Percentiles rank a stretch among this genome's conserved stretches.
These are phyloP conservation scores for Aspergillus saccharolyticus DNA, from an alignment of 495 filamentous ascomycete species.

Conservation along the genomic window DNA sequence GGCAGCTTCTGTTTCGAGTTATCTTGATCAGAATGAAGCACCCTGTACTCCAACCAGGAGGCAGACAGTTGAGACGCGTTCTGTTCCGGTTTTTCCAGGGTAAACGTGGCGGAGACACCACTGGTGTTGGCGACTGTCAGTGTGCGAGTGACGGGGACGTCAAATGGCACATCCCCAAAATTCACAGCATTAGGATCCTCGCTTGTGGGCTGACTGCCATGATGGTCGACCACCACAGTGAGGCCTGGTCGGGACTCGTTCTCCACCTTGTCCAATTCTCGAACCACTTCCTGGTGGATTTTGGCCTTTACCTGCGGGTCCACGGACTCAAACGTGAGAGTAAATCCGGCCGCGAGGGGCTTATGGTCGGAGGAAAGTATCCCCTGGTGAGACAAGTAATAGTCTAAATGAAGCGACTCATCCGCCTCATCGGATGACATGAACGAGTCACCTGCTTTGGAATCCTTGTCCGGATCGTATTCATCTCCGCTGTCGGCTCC, in stretches of 20 bases:
- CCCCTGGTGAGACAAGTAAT: constrained; percentile 83
- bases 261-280: constrained; percentile 83
- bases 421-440: constrained; percentile 14
- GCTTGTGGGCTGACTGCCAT: constrained; percentile 26
- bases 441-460: constrained; percentile 14
- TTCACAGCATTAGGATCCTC: constrained; percentile 56
- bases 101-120: constrained; percentile 65
- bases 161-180: constrained; percentile 68
- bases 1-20: constrained; percentile 28
- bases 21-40: constrained; percentile 38
- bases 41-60: constrained; percentile 62
- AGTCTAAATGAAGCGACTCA: constrained; percentile 59
- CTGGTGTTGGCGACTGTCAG: constrained; percentile 92
- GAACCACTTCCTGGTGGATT: constrained; percentile 80
- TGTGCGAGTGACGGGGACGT: constrained; percentile 55
- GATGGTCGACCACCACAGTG: constrained; percentile 74
- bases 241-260: constrained; percentile 85
- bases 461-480: constrained; percentile 42
- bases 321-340: constrained; percentile 75
- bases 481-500: constrained; percentile 56
- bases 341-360: constrained; percentile 76
- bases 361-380: constrained; percentile 95
- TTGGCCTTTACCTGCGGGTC: constrained; percentile 75
- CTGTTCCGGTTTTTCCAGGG: constrained; percentile 62
- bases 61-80: constrained; percentile 41